phyloP scores from a whole-genome alignment of 805 yeast species.

The Kodamaea kaohsiungensis region DNA sequence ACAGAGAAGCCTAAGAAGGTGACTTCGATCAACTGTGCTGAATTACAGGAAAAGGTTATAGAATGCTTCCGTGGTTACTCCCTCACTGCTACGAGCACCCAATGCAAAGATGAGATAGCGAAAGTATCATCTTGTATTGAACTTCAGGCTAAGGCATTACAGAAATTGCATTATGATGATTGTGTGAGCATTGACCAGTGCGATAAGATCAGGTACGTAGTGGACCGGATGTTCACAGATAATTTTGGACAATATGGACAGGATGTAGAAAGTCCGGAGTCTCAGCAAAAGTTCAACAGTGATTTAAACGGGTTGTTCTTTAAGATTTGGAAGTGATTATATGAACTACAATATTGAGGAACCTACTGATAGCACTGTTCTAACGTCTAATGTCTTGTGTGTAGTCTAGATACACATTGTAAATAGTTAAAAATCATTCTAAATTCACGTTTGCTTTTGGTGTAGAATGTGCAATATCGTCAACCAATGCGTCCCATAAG shows the following conservation, averaged over 20 bases:
- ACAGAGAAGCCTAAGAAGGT: slow-evolving; percentile 26
- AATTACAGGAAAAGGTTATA: slow-evolving; percentile 36
- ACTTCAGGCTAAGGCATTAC: slow-evolving; percentile 36
- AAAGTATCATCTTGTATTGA: slow-evolving; percentile 31
- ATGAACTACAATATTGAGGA: too few species aligned
- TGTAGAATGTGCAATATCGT: not conserved
- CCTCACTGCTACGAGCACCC: slow-evolving; percentile 23
- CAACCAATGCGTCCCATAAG: slow-evolving; percentile 48
- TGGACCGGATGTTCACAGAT: slow-evolving; percentile 36
- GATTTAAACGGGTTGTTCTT: slow-evolving; percentile 33
- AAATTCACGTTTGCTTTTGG: not conserved
- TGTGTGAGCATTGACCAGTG: slow-evolving; percentile 39
- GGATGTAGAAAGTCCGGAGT: slow-evolving; percentile 27
- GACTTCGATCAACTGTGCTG: slow-evolving; percentile 40
- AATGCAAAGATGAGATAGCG: slow-evolving; percentile 33
- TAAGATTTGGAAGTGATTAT: slow-evolving; percentile 38
- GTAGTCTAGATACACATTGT: not conserved
- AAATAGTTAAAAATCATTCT: not conserved
- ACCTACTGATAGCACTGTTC: not conserved
- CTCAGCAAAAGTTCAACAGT: slow-evolving; percentile 25
- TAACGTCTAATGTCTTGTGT: not conserved
- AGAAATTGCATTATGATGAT: slow-evolving; percentile 34
- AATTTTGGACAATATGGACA: slow-evolving; percentile 40
- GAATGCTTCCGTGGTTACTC: slow-evolving; percentile 38
- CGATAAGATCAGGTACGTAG: slow-evolving; percentile 33